phyloP scores from a whole-genome alignment of 768 basidiomycete genomes.

The Mrakia frigida region DNA sequence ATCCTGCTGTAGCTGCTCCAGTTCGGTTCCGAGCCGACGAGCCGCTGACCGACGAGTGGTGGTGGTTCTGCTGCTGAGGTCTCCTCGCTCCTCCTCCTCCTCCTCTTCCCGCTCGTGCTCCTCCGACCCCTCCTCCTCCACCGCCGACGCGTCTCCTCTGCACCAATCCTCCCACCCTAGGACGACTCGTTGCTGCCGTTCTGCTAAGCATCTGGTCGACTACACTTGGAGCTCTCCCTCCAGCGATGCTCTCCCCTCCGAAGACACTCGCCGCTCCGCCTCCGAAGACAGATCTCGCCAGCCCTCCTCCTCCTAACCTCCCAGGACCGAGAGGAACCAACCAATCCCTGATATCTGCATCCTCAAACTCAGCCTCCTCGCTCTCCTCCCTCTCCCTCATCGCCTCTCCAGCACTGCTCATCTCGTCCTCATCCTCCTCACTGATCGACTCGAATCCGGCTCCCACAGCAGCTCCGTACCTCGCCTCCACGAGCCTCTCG shows the following conservation, averaged over 20 bases:
- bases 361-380: neutral
- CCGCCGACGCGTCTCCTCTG: neutral
- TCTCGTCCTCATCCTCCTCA: neutral
- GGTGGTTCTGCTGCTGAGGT: neutral
- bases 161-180: neutral
- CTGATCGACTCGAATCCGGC: neutral
- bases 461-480: neutral
- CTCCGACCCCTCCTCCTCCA: too few relatives aligned
- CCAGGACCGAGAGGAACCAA: neutral
- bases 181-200: neutral
- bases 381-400: conserved; percentile 6
- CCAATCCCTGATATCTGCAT: conserved; percentile 25
- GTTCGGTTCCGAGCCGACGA: neutral
- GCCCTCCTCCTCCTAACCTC: neutral
- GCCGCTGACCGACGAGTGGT: neutral
- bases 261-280: neutral
- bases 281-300: neutral
- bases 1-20: neutral
- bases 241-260: neutral
- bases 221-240: neutral
- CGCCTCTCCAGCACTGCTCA: neutral
- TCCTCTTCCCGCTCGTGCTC: too few relatives aligned
- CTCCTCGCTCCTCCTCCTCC: neutral
- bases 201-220: conserved; percentile 29
- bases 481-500: conserved; percentile 1